Evolutionary conservation across 2,329 filamentous ascomycete species (phyloP).

Genomic region (Neopestalotiopsis rosae): DNA sequence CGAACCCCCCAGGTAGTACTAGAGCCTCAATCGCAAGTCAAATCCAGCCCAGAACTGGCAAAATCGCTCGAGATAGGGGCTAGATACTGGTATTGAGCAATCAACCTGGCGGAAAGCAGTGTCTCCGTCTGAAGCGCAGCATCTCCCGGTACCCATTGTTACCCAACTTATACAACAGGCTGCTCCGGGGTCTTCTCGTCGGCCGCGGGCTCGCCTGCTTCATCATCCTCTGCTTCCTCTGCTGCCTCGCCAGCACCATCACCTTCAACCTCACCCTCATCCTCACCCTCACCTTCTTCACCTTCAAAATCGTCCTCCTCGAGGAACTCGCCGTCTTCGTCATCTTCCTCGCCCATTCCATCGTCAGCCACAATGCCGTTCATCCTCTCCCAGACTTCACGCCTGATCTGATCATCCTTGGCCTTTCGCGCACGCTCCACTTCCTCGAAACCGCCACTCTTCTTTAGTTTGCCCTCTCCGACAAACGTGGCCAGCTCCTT

Average conservation of each 20-base stretch:
- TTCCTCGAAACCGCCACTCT: conserved; percentile 94
- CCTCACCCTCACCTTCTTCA: conserved; percentile 82
- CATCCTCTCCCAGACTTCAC: conserved; percentile 75
- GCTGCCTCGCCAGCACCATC: conserved; percentile 87
- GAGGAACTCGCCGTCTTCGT: conserved; percentile 29
- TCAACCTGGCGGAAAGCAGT: background rate
- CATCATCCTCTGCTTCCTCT: conserved; percentile 44
- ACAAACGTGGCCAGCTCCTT: conserved; percentile 88
- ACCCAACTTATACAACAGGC: background rate
- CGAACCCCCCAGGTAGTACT: background rate
- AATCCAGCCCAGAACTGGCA: background rate
- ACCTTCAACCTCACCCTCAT: conserved; percentile 50
- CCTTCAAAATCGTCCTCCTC: conserved; percentile 63
- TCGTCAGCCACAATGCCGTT: conserved; percentile 60
- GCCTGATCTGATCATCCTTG: conserved; percentile 85
- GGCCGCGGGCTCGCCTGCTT: conserved; percentile 1
- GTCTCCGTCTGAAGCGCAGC: background rate
- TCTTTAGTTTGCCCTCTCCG: conserved; percentile 89
- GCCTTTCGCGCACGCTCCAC: conserved; percentile 82
- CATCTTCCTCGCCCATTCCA: conserved; percentile 41
- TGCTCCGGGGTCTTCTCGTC: background rate
- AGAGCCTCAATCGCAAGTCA: background rate
- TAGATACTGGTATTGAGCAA: background rate
- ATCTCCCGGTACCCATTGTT: background rate
- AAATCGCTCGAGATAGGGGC: background rate